A percentile compares a stretch with the other conserved stretches of the same genome.
These are phyloP conservation scores for Fusarium verticillioides DNA, from an alignment of 2,329 filamentous ascomycete genomes.

Conservation along the genomic window DNA sequence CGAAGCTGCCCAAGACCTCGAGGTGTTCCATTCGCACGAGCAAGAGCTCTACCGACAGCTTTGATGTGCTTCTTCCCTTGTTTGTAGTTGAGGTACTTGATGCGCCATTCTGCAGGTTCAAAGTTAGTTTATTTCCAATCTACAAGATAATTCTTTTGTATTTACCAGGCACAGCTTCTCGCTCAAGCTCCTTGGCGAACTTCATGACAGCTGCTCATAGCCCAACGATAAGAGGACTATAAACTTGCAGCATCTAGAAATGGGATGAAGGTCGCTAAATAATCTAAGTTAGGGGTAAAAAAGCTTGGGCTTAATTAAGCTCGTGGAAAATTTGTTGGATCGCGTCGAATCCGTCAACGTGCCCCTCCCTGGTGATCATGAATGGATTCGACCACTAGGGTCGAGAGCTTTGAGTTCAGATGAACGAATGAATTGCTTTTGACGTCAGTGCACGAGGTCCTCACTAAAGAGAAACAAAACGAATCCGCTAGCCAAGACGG, in stretches of 20 bases:
- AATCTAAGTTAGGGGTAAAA: neutral
- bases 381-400: conserved; percentile 9
- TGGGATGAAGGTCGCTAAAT: neutral
- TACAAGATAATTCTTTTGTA: conserved; percentile 3
- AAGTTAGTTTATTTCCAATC: conserved; percentile 6
- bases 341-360: conserved; percentile 24
- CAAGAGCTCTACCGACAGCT: conserved; percentile 77
- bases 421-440: conserved; percentile 12
- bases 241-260: conserved; percentile 29
- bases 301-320: neutral
- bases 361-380: conserved; percentile 30
- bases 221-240: conserved; percentile 16
- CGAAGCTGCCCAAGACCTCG: conserved; percentile 49
- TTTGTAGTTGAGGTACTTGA: conserved; percentile 96
- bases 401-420: neutral
- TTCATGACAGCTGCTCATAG: conserved; percentile 61
- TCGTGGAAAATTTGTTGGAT: conserved; percentile 2
- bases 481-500: conserved; percentile 21
- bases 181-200: conserved; percentile 82
- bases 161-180: conserved; percentile 84
- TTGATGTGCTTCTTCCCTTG: conserved; percentile 95
- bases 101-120: conserved; percentile 77
- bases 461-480: conserved; percentile 1
- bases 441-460: conserved; percentile 37
- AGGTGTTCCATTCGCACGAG: conserved; percentile 67